Conservation (phyloP, 2,329 filamentous ascomycete species). For the Biscogniauxia marginata region DNA sequence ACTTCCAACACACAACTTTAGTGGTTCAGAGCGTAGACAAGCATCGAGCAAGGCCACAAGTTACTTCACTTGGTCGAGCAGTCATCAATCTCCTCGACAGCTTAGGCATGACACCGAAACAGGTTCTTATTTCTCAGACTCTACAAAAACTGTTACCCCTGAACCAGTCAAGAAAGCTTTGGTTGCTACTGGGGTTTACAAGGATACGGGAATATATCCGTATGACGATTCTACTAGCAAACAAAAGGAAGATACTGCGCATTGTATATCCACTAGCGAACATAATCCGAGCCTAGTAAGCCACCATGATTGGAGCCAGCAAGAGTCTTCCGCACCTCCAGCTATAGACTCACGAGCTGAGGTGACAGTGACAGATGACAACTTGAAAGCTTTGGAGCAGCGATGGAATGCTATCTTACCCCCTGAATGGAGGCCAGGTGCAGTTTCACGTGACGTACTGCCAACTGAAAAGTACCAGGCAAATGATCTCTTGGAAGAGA, state of each 20-base stretch:
- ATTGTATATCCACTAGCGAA: background rate
- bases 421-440: constrained; percentile 13
- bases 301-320: background rate
- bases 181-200: constrained; percentile 26
- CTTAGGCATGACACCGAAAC: background rate
- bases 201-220: constrained; percentile 18
- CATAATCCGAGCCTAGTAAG: background rate
- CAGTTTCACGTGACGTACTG: background rate
- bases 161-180: constrained; percentile 18
- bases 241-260: background rate
- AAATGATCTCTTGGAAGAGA: background rate
- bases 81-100: constrained; percentile 15
- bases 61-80: constrained; percentile 30
- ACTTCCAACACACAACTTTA: background rate
- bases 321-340: background rate
- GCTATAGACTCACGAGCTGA: background rate
- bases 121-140: constrained; percentile 4
- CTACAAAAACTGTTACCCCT: constrained; percentile 19
- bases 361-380: background rate
- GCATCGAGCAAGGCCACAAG: constrained; percentile 19
- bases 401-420: constrained; percentile 20
- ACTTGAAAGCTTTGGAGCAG: constrained; percentile 3
- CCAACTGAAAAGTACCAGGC: background rate
- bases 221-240: constrained; percentile 11
- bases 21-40: constrained; percentile 1